phyloP scores from a whole-genome alignment of 345 rosid species.

The Rhizophora mangle region DNA sequence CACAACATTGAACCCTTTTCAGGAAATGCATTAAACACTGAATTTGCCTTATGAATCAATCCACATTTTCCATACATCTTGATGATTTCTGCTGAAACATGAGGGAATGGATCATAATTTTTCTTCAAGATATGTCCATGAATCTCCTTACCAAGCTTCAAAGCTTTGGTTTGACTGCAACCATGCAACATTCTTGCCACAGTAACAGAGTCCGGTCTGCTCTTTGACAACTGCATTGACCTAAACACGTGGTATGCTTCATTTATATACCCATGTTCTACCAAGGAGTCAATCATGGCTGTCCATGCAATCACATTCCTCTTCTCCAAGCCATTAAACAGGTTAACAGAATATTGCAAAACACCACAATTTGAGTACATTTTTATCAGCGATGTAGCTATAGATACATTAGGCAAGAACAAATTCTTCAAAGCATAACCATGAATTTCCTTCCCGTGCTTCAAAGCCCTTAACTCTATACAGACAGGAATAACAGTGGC shows the following conservation, averaged over 20 bases:
- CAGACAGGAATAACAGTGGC: conserved; percentile 85
- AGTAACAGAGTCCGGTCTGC: conserved; percentile 68
- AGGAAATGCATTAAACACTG: conserved; percentile 47
- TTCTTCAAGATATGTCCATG: conserved; percentile 69
- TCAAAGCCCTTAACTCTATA: conserved; percentile 52
- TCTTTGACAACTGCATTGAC: conserved; percentile 63
- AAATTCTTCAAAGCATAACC: conserved; percentile 69
- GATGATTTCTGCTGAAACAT: conserved; percentile 57
- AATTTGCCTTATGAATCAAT: conserved; percentile 43
- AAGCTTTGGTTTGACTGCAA: conserved; percentile 48
- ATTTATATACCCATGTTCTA: conserved; percentile 32
- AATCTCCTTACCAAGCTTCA: conserved; percentile 73
- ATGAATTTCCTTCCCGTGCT: conserved; percentile 79
- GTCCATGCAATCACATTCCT: conserved; percentile 29
- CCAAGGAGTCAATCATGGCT: conserved; percentile 48
- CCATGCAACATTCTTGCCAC: conserved; percentile 59
- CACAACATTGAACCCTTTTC: conserved; percentile 72
- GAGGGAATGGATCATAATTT: conserved; percentile 51
- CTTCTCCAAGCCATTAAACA: conserved; percentile 44
- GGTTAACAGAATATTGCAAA: conserved; percentile 43
- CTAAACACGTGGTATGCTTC: conserved; percentile 51
- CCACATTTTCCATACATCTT: conserved; percentile 73
- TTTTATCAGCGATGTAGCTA: conserved; percentile 68
- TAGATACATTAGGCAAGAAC: conserved; percentile 69
- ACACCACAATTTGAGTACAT: conserved; percentile 78